Base-by-base conservation (phyloP, 495 filamentous ascomycete species). In the Xylaria flabelliformis region DNA sequence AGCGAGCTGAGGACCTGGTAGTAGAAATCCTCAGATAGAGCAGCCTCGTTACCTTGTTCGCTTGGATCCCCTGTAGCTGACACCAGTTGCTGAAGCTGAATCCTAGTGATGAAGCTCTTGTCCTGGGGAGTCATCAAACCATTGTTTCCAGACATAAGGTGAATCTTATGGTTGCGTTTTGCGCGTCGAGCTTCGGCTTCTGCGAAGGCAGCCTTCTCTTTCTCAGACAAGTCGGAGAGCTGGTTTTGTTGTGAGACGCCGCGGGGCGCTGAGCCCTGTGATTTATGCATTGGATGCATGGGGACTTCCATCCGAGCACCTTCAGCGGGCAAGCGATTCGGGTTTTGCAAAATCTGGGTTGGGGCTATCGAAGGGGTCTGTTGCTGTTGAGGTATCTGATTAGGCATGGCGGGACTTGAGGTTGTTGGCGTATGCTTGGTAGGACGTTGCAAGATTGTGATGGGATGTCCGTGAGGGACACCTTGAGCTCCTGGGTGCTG, bases 81-180 rank as follows among this genome's bases (percentile, higher is more conserved):
- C 56, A 99, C 93, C 34, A 99, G 88, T 76, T 98, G 97, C 79
- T 98, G 97, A 50, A 99, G 86, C 78, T 99, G 96, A 65, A 99
- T 98, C 17, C 97, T 90, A 12, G 97, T 98, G 70, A 99, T 96
- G 79, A 98, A 99, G 77, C 98, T 99, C 86, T 99, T 99, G 82
- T 99, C 96, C 78, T 97, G 94, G 3, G 97, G 97, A 24, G 97
- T 98, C 96, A 99, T 99, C 68, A 99, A 80, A 34, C 96, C 97
- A 77, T 99, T 98, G 76, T 97, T 95, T 75, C 91, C 93, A 9
- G 97, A 97, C 32, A 99, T 84, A 32, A 96, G 87, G 76, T 93
- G 94, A 67, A 99, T 99, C 84, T 99, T 99, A 84, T 98, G 95
- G 78, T 98, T 98, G 41, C 96, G 90, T 83, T 99, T 99, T 3